Conservation (phyloP, 192 early-diverging fungal species). For the Entomortierella lignicola region DNA sequence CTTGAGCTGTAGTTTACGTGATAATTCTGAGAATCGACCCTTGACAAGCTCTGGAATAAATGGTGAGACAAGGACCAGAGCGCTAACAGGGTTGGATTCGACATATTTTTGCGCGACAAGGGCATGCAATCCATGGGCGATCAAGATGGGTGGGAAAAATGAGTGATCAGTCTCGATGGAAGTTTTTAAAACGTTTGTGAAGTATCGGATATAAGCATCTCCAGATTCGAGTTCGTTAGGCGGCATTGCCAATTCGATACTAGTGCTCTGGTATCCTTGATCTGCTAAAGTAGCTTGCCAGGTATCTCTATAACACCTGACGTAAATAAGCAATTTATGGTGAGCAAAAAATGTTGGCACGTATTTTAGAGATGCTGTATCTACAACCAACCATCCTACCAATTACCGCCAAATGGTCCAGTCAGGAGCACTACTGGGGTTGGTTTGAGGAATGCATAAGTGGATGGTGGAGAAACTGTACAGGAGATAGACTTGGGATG, state of each 20-base stretch:
- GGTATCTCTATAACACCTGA: slow-evolving; percentile 50
- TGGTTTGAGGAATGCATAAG: slow-evolving; percentile 51
- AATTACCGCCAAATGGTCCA: slow-evolving; percentile 51
- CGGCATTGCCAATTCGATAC: slow-evolving; percentile 49
- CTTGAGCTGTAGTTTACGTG: slow-evolving; percentile 20
- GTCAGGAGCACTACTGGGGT: slow-evolving; percentile 50
- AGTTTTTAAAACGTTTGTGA: slow-evolving; percentile 45
- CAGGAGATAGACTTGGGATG: slow-evolving; percentile 29
- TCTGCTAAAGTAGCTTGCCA: slow-evolving; percentile 53
- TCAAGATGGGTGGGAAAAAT: slow-evolving; percentile 56
- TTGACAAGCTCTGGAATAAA: slow-evolving; percentile 35
- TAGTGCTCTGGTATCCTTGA: slow-evolving; percentile 54
- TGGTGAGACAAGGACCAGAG: slow-evolving; percentile 50
- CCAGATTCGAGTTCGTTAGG: slow-evolving; percentile 10
- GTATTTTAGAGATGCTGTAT: neutral
- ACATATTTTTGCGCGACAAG: slow-evolving; percentile 55
- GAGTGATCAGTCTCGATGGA: slow-evolving; percentile 52
- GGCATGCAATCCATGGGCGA: slow-evolving; percentile 55
- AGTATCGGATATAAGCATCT: slow-evolving; percentile 34
- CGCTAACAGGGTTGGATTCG: slow-evolving; percentile 57
- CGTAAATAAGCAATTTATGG: neutral
- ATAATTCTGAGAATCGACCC: slow-evolving; percentile 34
- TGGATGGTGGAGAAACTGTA: slow-evolving; percentile 31
- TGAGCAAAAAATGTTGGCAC: no score
- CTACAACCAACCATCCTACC: slow-evolving; percentile 15